A percentile compares a stretch with the other conserved stretches of the same genome.
phyloP scores from a whole-genome alignment of 2,329 filamentous ascomycete genomes.

The Apiospora koreana region DNA sequence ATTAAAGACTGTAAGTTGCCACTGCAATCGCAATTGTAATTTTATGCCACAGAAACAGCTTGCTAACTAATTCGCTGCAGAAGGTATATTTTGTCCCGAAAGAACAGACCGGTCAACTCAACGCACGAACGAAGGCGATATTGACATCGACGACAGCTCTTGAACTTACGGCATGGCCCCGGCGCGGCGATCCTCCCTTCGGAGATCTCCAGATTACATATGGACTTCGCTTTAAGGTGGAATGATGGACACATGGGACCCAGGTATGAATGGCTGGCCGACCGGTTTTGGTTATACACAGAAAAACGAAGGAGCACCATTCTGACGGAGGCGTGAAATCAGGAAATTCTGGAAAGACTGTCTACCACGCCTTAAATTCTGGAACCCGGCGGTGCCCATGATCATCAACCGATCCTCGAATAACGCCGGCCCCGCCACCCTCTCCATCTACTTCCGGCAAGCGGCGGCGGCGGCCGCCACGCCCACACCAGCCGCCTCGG shows the following conservation, averaged over 20 bases:
- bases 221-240: constrained; percentile 67
- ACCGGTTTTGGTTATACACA: not conserved
- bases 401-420: constrained; percentile 70
- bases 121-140: constrained; percentile 8
- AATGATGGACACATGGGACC: constrained; percentile 72
- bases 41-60: not conserved
- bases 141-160: constrained; percentile 22
- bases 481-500: constrained; percentile 12
- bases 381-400: constrained; percentile 86
- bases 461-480: constrained; percentile 24
- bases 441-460: constrained; percentile 66
- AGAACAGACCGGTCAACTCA: too few relatives aligned
- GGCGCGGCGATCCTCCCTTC: constrained; percentile 81
- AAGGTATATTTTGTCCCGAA: constrained; percentile 28
- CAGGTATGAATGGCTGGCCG: constrained; percentile 51
- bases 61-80: constrained; percentile 27
- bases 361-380: constrained; percentile 87
- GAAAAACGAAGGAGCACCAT: not conserved
- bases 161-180: constrained; percentile 69
- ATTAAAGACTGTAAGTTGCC: constrained; percentile 31
- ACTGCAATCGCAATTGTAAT: not conserved
- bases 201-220: constrained; percentile 72
- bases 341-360: constrained; percentile 89
- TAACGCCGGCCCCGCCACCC: constrained; percentile 55
- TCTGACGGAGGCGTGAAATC: constrained; percentile 24